Conservation (phyloP, 768 basidiomycete genomes). For the Mycena alexandri region DNA sequence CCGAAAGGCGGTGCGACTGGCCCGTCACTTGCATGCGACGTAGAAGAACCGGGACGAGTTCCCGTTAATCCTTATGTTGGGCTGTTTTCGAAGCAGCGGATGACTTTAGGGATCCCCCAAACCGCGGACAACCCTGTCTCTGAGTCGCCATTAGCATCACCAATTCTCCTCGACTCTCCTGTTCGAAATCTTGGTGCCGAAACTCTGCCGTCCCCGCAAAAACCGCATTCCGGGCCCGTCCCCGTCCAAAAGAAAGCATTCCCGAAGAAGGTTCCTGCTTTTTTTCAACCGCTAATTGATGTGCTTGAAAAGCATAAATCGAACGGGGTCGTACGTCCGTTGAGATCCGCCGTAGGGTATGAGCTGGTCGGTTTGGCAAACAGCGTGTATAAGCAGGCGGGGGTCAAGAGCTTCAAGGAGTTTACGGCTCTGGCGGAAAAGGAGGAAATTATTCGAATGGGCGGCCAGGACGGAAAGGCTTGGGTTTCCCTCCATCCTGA, state of each 20-base stretch:
- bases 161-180: neutral
- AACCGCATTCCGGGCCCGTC: neutral
- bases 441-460: constrained; percentile 46
- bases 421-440: constrained; percentile 48
- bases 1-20: neutral
- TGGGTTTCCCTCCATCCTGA: constrained; percentile 39
- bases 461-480: constrained; percentile 39
- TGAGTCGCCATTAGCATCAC: neutral
- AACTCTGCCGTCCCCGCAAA: neutral
- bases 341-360: constrained; percentile 21
- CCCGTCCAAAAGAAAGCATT: neutral
- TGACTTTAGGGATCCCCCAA: neutral
- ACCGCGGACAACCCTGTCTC: neutral
- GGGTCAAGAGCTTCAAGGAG: constrained; percentile 47
- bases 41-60: neutral
- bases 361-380: constrained; percentile 26
- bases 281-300: constrained; percentile 11
- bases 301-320: constrained; percentile 19
- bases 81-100: neutral
- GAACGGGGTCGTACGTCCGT: constrained; percentile 17
- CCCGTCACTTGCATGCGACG: too few relatives aligned
- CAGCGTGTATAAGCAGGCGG: constrained; percentile 46
- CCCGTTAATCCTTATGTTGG: neutral
- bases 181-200: too few relatives aligned
- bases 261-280: neutral